Evolutionary conservation across 306 rosid species (phyloP).

Genomic region (Cucurbita pepo): DNA sequence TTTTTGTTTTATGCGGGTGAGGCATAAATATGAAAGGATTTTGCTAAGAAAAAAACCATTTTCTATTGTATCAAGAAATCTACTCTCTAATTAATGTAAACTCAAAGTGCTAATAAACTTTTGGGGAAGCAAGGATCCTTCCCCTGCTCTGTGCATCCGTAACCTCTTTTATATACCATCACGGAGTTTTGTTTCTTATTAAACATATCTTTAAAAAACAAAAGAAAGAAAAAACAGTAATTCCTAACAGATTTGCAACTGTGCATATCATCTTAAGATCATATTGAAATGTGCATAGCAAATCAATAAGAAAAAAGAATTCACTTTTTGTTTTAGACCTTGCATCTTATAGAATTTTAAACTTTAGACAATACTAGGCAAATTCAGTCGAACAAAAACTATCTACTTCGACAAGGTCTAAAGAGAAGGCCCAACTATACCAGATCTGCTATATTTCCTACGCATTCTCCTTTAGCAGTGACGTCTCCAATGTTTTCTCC

Average conservation of each 20-base stretch:
- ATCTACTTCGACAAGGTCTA: not conserved
- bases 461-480: constrained; percentile 98
- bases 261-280: not conserved
- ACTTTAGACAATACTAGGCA: not conserved
- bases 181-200: not conserved
- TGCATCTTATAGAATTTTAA: not conserved
- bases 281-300: not conserved
- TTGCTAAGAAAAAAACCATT: too few species aligned
- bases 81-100: not conserved
- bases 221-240: not conserved
- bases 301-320: not conserved
- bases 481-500: constrained; percentile 99
- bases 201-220: not conserved
- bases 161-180: not conserved
- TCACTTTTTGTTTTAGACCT: not conserved
- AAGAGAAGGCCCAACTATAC: constrained; percentile 35
- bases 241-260: not conserved
- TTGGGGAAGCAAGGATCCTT: not conserved
- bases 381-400: not conserved
- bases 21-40: too few species aligned
- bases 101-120: not conserved
- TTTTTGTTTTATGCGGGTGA: not conserved
- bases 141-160: not conserved
- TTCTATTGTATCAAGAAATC: not conserved
- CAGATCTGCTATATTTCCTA: constrained; percentile 90